phyloP scores from a whole-genome alignment of 1,284 basidiomycete species.

The Marasmius fiardii region DNA sequence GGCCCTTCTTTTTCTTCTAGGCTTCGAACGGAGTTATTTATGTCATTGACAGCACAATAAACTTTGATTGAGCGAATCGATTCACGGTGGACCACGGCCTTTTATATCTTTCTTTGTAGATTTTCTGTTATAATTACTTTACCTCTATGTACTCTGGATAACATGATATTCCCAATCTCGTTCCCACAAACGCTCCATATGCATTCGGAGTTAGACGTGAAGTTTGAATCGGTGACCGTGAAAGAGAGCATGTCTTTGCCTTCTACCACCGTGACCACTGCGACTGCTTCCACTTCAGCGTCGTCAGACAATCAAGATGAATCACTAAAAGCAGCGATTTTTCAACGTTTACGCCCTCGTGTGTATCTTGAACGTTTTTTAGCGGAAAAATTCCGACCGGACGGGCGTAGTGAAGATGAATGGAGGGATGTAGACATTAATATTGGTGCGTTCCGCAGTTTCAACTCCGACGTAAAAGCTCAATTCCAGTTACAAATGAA shows the following conservation, averaged over 20 bases:
- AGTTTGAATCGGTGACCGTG: too few species aligned
- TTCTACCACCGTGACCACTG: not conserved
- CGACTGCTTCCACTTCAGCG: not conserved
- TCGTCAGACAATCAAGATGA: conserved; percentile 26
- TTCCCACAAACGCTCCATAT: too few species aligned
- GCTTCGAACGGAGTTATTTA: conserved; percentile 69
- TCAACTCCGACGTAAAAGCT: too few species aligned
- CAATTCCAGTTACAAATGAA: too few species aligned
- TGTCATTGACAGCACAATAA: conserved; percentile 63
- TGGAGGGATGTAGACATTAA: conserved; percentile 74
- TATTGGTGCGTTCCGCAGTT: conserved; percentile 54
- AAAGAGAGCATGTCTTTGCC: not conserved
- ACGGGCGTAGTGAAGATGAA: conserved; percentile 60
- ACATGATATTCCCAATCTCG: too few species aligned
- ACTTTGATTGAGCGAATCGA: not conserved
- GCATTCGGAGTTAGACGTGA: too few species aligned
- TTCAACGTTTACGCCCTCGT: conserved; percentile 79
- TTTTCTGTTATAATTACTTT: too few species aligned
- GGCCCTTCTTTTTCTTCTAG: conserved; percentile 30
- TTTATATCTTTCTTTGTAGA: too few species aligned
- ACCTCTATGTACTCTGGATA: too few species aligned
- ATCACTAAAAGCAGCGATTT: conserved; percentile 61
- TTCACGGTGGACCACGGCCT: not conserved
- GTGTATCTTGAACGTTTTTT: conserved; percentile 81
- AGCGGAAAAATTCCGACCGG: conserved; percentile 67